Evolutionary conservation across 2,329 filamentous ascomycete species (phyloP).

Genomic region (Celoporthe dispersa): DNA sequence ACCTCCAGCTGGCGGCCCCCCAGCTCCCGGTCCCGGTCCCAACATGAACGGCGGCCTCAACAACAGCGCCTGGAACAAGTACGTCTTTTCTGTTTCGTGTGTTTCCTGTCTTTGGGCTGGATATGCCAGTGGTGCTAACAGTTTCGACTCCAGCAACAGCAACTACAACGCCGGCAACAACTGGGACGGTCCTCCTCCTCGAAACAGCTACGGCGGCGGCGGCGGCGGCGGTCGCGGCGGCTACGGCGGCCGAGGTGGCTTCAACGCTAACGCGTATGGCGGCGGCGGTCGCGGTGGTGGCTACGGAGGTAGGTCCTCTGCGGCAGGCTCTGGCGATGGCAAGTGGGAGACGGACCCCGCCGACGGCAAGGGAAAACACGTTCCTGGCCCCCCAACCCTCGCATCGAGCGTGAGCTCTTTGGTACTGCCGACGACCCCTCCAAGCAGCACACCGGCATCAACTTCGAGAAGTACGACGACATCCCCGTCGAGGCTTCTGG

Average conservation of each 20-base stretch:
- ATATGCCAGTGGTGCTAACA: slow-evolving; percentile 31
- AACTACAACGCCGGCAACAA: slow-evolving; percentile 45
- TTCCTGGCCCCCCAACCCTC: slow-evolving; percentile 87
- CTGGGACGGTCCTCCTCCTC: slow-evolving; percentile 25
- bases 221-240: slow-evolving; percentile 1
- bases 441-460: slow-evolving; percentile 98
- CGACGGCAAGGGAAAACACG: slow-evolving; percentile 73
- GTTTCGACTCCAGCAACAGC: slow-evolving; percentile 48
- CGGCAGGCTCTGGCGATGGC: slow-evolving; percentile 93
- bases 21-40: slow-evolving; percentile 36
- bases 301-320: slow-evolving; percentile 64
- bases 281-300: slow-evolving; percentile 53
- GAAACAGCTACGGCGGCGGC: slow-evolving; percentile 2
- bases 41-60: slow-evolving; percentile 54
- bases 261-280: slow-evolving; percentile 66
- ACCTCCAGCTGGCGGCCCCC: slow-evolving; percentile 36
- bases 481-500: slow-evolving; percentile 98
- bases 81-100: slow-evolving; percentile 40
- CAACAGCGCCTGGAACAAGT: slow-evolving; percentile 68
- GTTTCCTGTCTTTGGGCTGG: not conserved
- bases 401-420: slow-evolving; percentile 94
- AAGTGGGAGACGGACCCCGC: slow-evolving; percentile 75
- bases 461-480: slow-evolving; percentile 99
- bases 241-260: slow-evolving; percentile 43
- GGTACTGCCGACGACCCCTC: slow-evolving; percentile 87